A percentile compares a stretch with the other conserved stretches of the same genome.
phyloP scores from a whole-genome alignment of 1,139 yeast genomes.

The Yamadazyma atlantica region DNA sequence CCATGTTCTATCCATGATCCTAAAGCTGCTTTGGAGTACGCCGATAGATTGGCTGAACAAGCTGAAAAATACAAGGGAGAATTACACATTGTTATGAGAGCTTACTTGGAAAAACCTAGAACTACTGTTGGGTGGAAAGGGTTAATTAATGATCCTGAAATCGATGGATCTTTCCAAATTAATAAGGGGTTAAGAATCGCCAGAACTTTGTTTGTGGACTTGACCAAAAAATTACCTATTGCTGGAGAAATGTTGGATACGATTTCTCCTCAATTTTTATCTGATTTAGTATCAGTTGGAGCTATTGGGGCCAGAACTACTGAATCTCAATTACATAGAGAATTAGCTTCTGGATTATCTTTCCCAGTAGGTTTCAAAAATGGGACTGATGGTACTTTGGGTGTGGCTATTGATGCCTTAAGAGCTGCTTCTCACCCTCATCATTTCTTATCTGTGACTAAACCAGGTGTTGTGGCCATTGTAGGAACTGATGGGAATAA shows the following conservation, averaged over 20 bases:
- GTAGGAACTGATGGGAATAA: slow-evolving; percentile 94
- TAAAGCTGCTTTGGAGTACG: slow-evolving; percentile 86
- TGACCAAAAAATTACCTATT: slow-evolving; percentile 80
- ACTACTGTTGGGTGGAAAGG: slow-evolving; percentile 99
- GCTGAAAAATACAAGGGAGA: slow-evolving; percentile 73
- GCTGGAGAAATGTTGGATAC: slow-evolving; percentile 99
- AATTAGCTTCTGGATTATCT: slow-evolving; percentile 91
- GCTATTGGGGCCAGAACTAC: slow-evolving; percentile 99
- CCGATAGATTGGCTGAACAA: slow-evolving; percentile 61
- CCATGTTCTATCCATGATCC: slow-evolving; percentile 97
- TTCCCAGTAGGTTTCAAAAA: slow-evolving; percentile 99
- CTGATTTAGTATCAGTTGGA: slow-evolving; percentile 89
- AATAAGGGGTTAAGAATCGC: slow-evolving; percentile 91
- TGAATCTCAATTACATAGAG: slow-evolving; percentile 96
- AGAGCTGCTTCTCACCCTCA: slow-evolving; percentile 90
- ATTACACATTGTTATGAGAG: slow-evolving; percentile 88
- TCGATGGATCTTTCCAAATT: slow-evolving; percentile 88
- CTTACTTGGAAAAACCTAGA: slow-evolving; percentile 96
- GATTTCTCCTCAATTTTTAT: slow-evolving; percentile 94
- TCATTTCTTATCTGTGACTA: slow-evolving; percentile 96
- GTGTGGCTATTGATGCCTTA: slow-evolving; percentile 92
- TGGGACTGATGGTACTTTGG: slow-evolving; percentile 94
- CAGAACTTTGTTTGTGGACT: slow-evolving; percentile 79
- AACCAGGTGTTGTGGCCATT: slow-evolving; percentile 95
- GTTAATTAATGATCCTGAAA: slow-evolving; percentile 92